Conservation (phyloP, 2,329 filamentous ascomycete species). For the Pestalotiopsis sp. region DNA sequence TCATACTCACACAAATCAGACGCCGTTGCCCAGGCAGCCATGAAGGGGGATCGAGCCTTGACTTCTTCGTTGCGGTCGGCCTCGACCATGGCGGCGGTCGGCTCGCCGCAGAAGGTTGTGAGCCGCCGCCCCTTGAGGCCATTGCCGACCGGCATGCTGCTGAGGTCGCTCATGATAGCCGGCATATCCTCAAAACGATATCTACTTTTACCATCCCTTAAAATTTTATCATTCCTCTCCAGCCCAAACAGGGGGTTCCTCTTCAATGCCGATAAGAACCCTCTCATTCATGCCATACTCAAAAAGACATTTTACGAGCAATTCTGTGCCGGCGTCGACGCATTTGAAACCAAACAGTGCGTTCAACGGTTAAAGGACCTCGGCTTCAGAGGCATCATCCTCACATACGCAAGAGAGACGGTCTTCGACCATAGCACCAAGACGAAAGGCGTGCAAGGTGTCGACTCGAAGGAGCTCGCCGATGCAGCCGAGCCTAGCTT, state of each 20-base stretch:
- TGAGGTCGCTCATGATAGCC: constrained; percentile 45
- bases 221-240: constrained; percentile 40
- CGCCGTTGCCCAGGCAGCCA: not conserved
- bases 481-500: not conserved
- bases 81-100: not conserved
- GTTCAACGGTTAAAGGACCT: constrained; percentile 47
- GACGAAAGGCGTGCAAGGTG: constrained; percentile 20
- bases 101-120: not conserved
- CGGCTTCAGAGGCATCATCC: constrained; percentile 58
- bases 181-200: constrained; percentile 48
- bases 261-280: constrained; percentile 52
- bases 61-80: not conserved
- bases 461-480: constrained; percentile 16
- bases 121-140: constrained; percentile 30
- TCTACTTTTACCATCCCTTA: constrained; percentile 40
- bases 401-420: constrained; percentile 54
- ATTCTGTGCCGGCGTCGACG: constrained; percentile 57
- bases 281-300: constrained; percentile 47
- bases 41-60: not conserved
- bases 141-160: constrained; percentile 37
- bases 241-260: constrained; percentile 36
- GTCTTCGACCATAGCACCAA: constrained; percentile 41
- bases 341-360: constrained; percentile 45
- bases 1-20: not conserved
- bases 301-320: constrained; percentile 57